These are phyloP conservation scores for Vicia faba DNA, from an alignment of 306 rosid species.

Conservation along the genomic window DNA sequence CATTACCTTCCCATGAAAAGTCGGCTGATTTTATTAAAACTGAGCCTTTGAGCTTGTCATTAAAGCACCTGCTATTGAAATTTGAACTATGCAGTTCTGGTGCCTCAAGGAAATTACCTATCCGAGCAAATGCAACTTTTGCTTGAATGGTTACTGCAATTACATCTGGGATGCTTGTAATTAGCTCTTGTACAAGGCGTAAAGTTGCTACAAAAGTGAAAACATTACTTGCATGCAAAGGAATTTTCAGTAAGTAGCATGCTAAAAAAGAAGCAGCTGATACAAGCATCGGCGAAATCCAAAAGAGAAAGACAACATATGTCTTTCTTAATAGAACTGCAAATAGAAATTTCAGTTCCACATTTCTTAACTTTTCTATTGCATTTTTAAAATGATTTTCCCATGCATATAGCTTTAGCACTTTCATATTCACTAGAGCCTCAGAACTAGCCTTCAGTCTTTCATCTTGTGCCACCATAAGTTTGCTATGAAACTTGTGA, in stretches of 20 bases:
- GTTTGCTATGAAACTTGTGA: slow-evolving; percentile 2
- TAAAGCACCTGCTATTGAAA: neutral
- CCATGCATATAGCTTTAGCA: slow-evolving; percentile 5
- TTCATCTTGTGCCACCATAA: slow-evolving; percentile 12
- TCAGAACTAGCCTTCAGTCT: slow-evolving; percentile 12
- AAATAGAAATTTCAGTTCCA: neutral
- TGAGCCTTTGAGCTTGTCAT: neutral
- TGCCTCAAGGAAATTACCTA: neutral
- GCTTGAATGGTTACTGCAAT: slow-evolving; percentile 10
- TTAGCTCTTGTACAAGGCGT: slow-evolving; percentile 2
- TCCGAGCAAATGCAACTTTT: slow-evolving; percentile 10
- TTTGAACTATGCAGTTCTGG: neutral
- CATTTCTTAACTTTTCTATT: neutral
- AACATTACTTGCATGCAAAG: slow-evolving; percentile 12
- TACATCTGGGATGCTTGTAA: neutral
- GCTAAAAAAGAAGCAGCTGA: slow-evolving; percentile 7
- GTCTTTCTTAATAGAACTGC: neutral
- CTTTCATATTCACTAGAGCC: slow-evolving; percentile 10
- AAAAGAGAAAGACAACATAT: neutral
- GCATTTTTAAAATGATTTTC: slow-evolving; percentile 1
- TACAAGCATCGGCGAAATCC: neutral
- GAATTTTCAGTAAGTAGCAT: neutral
- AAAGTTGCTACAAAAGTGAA: slow-evolving; percentile 6
- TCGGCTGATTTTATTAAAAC: neutral
- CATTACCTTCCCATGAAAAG: slow-evolving; percentile 4